These are phyloP conservation scores for Fusarium albosuccineum DNA, from an alignment of 2,329 filamentous ascomycete species.

Conservation along the genomic window DNA sequence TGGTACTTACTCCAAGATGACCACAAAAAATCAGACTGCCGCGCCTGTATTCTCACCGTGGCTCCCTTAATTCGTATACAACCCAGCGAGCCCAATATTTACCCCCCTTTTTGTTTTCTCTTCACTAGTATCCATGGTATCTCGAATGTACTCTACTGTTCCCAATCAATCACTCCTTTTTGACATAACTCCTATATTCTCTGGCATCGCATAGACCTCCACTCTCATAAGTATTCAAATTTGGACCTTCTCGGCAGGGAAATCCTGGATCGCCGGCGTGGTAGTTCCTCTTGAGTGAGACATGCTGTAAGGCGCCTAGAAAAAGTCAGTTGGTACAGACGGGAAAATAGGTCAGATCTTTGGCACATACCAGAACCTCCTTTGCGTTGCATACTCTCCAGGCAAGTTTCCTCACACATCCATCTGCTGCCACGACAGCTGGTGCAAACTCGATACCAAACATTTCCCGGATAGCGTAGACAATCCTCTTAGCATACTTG, in stretches of 20 bases:
- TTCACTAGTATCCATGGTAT: conserved; percentile 30
- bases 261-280: conserved; percentile 66
- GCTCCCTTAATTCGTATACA: background rate
- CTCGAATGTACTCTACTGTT: conserved; percentile 20
- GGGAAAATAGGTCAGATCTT: background rate
- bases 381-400: conserved; percentile 98
- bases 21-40: background rate
- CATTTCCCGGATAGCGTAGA: conserved; percentile 96
- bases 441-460: conserved; percentile 96
- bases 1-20: background rate
- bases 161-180: conserved; percentile 2
- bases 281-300: conserved; percentile 72
- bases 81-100: background rate
- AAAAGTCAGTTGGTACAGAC: conserved; percentile 26
- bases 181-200: background rate
- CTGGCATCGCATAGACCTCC: background rate
- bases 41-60: background rate
- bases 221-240: background rate
- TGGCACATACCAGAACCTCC: conserved; percentile 82
- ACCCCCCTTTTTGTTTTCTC: background rate
- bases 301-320: conserved; percentile 79
- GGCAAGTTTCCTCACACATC: conserved; percentile 88
- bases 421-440: conserved; percentile 91
- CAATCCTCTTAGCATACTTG: conserved; percentile 90
- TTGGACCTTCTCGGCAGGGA: conserved; percentile 47